Conservation (phyloP, 169 alveolate genomes). For the Plasmodium vivax region DNA sequence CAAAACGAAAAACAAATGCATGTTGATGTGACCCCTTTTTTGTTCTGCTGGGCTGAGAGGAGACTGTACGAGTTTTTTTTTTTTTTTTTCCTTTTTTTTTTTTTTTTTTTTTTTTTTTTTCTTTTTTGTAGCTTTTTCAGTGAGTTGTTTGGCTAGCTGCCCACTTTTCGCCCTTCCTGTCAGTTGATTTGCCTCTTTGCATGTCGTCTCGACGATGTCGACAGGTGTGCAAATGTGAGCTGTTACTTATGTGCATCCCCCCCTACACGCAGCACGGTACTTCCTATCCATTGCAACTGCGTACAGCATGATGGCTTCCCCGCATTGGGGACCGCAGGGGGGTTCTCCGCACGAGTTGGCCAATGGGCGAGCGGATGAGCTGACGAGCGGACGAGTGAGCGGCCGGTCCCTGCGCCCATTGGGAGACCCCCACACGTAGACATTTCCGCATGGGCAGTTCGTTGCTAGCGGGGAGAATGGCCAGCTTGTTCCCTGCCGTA, state of each 20-base stretch:
- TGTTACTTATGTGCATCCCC: background rate
- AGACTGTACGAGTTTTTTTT: background rate
- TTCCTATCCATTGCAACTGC: background rate
- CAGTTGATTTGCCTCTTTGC: background rate
- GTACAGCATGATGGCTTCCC: background rate
- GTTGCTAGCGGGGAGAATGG: background rate
- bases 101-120: too few species aligned
- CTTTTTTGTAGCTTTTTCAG: background rate
- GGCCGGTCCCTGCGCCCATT: too few species aligned
- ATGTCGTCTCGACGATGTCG: background rate
- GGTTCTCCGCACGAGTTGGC: too few species aligned
- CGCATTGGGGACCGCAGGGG: background rate
- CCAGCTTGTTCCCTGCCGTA: background rate
- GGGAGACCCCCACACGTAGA: background rate
- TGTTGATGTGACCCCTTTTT: slow-evolving; percentile 3
- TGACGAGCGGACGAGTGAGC: too few species aligned
- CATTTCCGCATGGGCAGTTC: background rate
- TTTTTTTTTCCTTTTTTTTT: too few species aligned
- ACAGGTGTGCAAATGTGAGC: background rate
- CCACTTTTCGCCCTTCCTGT: background rate
- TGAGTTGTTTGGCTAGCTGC: background rate
- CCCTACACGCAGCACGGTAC: background rate
- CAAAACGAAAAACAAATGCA: slow-evolving; percentile 5
- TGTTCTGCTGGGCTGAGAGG: background rate
- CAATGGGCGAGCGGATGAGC: too few species aligned